phyloP scores from a whole-genome alignment of 1,284 basidiomycete genomes.

The Mycena citricolor region DNA sequence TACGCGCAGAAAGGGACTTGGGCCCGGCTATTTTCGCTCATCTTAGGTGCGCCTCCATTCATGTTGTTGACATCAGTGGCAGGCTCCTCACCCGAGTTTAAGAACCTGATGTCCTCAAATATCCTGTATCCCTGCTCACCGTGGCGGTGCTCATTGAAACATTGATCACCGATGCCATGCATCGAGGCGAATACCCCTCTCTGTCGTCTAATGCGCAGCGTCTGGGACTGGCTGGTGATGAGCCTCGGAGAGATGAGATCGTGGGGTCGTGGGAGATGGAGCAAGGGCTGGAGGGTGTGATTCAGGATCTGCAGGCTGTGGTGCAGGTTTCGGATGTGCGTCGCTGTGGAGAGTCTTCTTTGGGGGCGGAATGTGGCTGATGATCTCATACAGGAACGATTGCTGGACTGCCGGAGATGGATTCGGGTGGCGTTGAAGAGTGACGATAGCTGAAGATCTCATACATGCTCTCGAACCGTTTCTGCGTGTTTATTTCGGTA shows the following conservation, averaged over 20 bases:
- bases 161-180: constrained; percentile 38
- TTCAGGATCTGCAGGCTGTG: constrained; percentile 45
- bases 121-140: constrained; percentile 52
- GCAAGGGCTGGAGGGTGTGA: constrained; percentile 42
- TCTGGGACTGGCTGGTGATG: constrained; percentile 25
- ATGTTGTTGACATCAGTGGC: not conserved
- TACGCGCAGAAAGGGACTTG: constrained; percentile 46
- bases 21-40: constrained; percentile 44
- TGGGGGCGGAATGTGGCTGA: too few species aligned
- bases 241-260: constrained; percentile 26
- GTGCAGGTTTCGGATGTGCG: constrained; percentile 44
- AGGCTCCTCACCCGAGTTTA: not conserved
- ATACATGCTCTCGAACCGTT: too few species aligned
- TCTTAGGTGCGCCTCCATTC: constrained; percentile 40
- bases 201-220: too few species aligned
- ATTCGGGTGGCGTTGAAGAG: too few species aligned
- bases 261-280: too few species aligned
- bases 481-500: too few species aligned
- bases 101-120: constrained; percentile 53
- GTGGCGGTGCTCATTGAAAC: constrained; percentile 47
- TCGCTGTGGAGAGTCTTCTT: too few species aligned
- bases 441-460: too few species aligned
- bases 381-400: too few species aligned
- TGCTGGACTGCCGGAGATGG: too few species aligned
- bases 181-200: constrained; percentile 36